phyloP scores from a whole-genome alignment of 2,329 filamentous ascomycete species.

The Penicillium corylophilum region DNA sequence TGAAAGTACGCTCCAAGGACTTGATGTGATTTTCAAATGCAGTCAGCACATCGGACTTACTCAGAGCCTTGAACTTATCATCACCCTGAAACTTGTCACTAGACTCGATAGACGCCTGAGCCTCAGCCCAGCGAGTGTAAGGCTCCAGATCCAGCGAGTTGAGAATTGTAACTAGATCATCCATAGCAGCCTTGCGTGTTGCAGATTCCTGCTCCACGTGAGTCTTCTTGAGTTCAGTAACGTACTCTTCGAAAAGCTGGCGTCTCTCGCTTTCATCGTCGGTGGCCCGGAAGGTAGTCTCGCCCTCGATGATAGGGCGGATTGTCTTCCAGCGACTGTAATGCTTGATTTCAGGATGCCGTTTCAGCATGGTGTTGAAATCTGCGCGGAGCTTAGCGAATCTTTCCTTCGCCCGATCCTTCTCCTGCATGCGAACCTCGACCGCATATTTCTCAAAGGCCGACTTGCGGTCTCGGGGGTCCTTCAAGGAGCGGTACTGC shows the following conservation, averaged over 20 bases:
- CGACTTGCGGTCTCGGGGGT: conserved; percentile 83
- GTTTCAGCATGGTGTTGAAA: conserved; percentile 93
- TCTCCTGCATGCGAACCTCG: conserved; percentile 87
- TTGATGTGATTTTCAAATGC: conserved; percentile 96
- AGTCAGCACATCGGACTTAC: conserved; percentile 83
- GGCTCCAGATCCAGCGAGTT: conserved; percentile 81
- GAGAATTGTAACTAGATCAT: conserved; percentile 75
- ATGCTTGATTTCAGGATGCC: conserved; percentile 94
- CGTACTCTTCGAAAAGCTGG: conserved; percentile 91
- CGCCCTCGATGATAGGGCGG: conserved; percentile 86
- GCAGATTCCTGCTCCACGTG: conserved; percentile 73
- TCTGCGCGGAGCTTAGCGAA: conserved; percentile 87
- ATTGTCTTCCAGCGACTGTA: conserved; percentile 98
- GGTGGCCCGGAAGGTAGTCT: conserved; percentile 92
- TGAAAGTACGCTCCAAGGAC: conserved; percentile 83
- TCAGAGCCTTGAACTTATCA: conserved; percentile 81
- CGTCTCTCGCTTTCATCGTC: conserved; percentile 83
- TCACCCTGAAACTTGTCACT: conserved; percentile 76
- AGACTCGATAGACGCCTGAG: conserved; percentile 75
- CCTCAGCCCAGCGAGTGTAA: conserved; percentile 92
- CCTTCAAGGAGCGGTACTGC: conserved; percentile 88
- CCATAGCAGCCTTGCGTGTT: conserved; percentile 76
- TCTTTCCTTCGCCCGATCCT: conserved; percentile 90
- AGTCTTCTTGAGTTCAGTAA: conserved; percentile 75
- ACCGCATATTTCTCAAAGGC: conserved; percentile 95